phyloP scores from a whole-genome alignment of 495 filamentous ascomycete genomes.

The Daldinia vernicosa region DNA sequence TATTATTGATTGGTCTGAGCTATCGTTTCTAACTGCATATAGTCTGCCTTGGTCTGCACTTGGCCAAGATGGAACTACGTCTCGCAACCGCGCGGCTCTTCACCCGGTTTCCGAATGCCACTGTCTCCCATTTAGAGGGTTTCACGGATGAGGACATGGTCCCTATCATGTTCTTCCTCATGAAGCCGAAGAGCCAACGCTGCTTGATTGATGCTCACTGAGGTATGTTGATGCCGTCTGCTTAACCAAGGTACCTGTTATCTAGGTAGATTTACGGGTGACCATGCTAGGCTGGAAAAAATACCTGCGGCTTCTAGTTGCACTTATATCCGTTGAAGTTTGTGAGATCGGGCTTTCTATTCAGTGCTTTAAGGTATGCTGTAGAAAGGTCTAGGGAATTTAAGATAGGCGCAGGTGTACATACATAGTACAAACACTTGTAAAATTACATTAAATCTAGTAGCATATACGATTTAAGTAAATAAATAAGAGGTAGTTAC shows the following conservation, averaged over 20 bases:
- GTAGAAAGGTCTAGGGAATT: background rate
- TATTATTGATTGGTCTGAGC: background rate
- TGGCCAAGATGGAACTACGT: slow-evolving; percentile 47
- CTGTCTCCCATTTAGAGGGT: slow-evolving; percentile 45
- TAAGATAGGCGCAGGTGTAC: background rate
- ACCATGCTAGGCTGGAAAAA: background rate
- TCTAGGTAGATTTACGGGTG: background rate
- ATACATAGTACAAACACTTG: background rate
- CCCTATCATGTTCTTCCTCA: slow-evolving; percentile 53
- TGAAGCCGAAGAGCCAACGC: slow-evolving; percentile 53
- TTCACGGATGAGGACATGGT: slow-evolving; percentile 59
- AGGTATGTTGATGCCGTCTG: background rate
- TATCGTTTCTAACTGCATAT: slow-evolving; percentile 45
- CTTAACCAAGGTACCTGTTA: background rate
- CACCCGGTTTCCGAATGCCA: slow-evolving; percentile 44
- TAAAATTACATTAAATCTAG: too few species aligned
- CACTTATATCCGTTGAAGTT: background rate
- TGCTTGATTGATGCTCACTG: slow-evolving; percentile 54
- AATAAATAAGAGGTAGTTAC: too few species aligned
- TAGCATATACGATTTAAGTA: too few species aligned
- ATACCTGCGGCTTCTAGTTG: background rate
- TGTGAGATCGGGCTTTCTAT: background rate
- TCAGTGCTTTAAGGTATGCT: background rate
- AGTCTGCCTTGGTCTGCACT: slow-evolving; percentile 52
- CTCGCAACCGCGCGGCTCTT: slow-evolving; percentile 47